phyloP scores from a whole-genome alignment of 192 early-diverging fungal genomes.

The Glomus cerebriforme region DNA sequence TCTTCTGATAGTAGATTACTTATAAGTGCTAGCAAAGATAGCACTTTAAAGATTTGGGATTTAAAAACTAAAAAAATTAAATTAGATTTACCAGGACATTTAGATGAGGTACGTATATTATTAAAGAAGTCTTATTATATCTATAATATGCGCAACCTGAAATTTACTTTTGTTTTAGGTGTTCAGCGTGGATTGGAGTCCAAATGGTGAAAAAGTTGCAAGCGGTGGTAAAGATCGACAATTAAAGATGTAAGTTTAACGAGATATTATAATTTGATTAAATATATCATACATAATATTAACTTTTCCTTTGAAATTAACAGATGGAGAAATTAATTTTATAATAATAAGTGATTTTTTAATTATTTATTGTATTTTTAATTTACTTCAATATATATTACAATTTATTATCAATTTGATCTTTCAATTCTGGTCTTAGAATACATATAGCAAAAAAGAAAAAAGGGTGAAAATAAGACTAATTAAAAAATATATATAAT shows the following conservation, averaged over 20 bases:
- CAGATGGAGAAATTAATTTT: not conserved
- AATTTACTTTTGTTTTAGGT: slow-evolving; percentile 49
- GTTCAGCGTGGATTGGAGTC: slow-evolving; percentile 94
- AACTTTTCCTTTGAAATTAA: not conserved
- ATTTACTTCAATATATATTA: no score
- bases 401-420: no score
- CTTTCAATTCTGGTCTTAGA: no score
- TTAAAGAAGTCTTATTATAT: not conserved
- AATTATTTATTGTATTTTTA: no score
- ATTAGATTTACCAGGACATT: slow-evolving; percentile 93
- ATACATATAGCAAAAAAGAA: no score
- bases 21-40: slow-evolving; percentile 88
- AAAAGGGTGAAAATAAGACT: no score
- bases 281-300: not conserved
- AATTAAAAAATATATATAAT: no score
- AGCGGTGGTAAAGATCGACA: slow-evolving; percentile 93
- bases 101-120: slow-evolving; percentile 69
- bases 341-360: no score
- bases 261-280: not conserved
- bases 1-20: slow-evolving; percentile 92
- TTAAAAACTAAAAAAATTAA: slow-evolving; percentile 88
- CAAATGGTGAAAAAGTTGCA: slow-evolving; percentile 86
- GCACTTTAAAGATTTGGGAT: slow-evolving; percentile 94
- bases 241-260: slow-evolving; percentile 77
- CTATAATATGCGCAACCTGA: not conserved